A percentile compares a stretch with the other conserved stretches of the same genome.
Evolutionary conservation across 495 filamentous ascomycete species (phyloP).

Genomic region (Jackrogersella minutella): DNA sequence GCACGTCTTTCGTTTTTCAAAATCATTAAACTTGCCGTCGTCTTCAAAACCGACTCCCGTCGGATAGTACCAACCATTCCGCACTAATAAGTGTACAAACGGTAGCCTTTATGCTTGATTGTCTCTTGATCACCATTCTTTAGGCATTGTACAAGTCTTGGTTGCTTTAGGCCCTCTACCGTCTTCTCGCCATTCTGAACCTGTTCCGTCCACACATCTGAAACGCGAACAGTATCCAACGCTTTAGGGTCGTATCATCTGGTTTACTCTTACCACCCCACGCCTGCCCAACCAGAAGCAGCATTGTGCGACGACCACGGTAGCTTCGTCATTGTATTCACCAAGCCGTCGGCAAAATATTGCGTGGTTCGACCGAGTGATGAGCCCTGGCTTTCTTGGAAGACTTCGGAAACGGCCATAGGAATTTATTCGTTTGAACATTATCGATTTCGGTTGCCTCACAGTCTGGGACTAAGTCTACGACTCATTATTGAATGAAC

Average conservation of each 20-base stretch:
- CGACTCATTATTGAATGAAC: conserved; percentile 16
- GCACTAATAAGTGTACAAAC: conserved; percentile 6
- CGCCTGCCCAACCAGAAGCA: conserved; percentile 30
- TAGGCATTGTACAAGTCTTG: conserved; percentile 39
- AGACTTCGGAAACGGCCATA: conserved; percentile 22
- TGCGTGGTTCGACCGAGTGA: conserved; percentile 16
- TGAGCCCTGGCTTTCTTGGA: conserved; percentile 26
- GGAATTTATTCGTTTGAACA: conserved; percentile 32
- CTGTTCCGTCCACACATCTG: conserved; percentile 40
- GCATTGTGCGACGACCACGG: conserved; percentile 33
- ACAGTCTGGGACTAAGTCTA: conserved; percentile 25
- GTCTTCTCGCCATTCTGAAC: conserved; percentile 17
- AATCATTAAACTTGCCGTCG: conserved; percentile 19
- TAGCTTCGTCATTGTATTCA: conserved; percentile 28
- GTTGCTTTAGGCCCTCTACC: conserved; percentile 15
- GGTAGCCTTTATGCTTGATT: conserved; percentile 45
- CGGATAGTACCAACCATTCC: neutral
- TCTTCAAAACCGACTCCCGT: conserved; percentile 10
- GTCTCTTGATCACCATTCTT: conserved; percentile 51
- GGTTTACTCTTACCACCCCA: conserved; percentile 35
- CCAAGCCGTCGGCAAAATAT: conserved; percentile 31
- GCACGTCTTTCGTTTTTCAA: conserved; percentile 31
- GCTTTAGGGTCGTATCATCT: conserved; percentile 35
- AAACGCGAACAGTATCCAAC: conserved; percentile 46
- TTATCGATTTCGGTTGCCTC: conserved; percentile 22